Evolutionary conservation across 495 filamentous ascomycete species (phyloP), one percentile per base, ranked within the genome.

Genomic region (Lindgomyces ingoldianus): DNA sequence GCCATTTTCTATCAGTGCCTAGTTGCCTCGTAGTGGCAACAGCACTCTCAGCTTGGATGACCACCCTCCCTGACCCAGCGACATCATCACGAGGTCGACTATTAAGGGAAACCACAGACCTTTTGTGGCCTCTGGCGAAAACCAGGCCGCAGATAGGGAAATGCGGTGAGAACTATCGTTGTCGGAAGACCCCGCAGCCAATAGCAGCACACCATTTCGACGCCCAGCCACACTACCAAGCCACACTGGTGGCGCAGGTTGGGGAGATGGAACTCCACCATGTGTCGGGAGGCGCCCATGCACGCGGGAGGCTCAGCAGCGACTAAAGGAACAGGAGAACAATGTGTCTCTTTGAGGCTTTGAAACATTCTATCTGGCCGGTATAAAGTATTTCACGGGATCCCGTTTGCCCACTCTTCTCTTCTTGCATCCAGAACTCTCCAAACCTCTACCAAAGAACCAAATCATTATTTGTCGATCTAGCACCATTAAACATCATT

Each of bases 41-140:
- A 11, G 19, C 22, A 44, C 19, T 8, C 47, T 62, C 59, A 62
- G 59, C 59, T 62, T 45, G 59, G 36, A 62, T 62, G 59, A 62
- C 59, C 48, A n/a, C n/a, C 48, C 36, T 62, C 48, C 49, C 21
- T 25, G 26, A 54, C 59, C 49, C 30, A 48, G 24, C 59, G 39
- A 21, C 19, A 29, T 42, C 33, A 26, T 62, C 59, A 62, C 59
- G 41, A 62, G 59, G n/a, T 27, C n/a, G 22, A 6, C 29, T 16
- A 36, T 41, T 19, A 41, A 25, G n/a, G 3, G 4, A 21, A 19
- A 25, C 4, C 29, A 10, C 18, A 11, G 46, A n/a, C 48, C 30
- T n/a, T 14, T 52, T 60, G 26, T 4, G 12, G 27, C 47, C 47
- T 60, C n/a, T 46, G 45, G n/a, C 55, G 29, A 25, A 46, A 27